Conservation (phyloP, 441 rosid species). For the Pelargonium exstipulatum region DNA sequence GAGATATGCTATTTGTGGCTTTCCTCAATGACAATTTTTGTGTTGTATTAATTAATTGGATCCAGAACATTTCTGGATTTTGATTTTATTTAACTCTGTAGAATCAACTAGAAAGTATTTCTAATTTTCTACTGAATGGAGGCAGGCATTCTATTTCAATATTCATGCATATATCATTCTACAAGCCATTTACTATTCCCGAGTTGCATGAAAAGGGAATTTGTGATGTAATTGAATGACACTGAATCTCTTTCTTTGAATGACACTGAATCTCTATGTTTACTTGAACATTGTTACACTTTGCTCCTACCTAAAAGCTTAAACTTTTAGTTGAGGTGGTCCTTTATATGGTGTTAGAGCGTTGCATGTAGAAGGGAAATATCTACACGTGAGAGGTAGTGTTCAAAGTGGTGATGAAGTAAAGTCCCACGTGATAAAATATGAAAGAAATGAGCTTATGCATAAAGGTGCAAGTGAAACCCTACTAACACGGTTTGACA, state of each 20-base stretch:
- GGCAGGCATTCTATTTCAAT: background rate
- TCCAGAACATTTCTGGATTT: background rate
- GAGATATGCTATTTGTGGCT: background rate
- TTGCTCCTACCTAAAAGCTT: too few species aligned
- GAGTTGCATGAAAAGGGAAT: constrained; percentile 3
- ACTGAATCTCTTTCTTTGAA: background rate
- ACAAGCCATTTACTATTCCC: background rate
- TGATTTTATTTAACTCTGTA: background rate
- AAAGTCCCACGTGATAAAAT: too few species aligned
- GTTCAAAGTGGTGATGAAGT: too few species aligned
- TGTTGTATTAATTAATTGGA: background rate
- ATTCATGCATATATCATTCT: background rate
- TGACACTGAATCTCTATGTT: background rate
- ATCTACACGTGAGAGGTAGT: too few species aligned
- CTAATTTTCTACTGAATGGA: background rate
- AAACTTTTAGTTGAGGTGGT: too few species aligned
- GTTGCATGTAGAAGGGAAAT: too few species aligned
- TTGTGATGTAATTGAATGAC: background rate
- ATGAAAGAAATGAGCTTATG: too few species aligned
- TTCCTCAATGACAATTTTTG: background rate
- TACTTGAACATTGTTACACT: too few species aligned
- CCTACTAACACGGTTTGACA: too few species aligned
- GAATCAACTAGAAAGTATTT: background rate
- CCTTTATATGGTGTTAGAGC: too few species aligned
- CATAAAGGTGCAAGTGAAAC: too few species aligned